Base-by-base conservation (phyloP, 257 asterid genomes). In the Linaria vulgaris region DNA sequence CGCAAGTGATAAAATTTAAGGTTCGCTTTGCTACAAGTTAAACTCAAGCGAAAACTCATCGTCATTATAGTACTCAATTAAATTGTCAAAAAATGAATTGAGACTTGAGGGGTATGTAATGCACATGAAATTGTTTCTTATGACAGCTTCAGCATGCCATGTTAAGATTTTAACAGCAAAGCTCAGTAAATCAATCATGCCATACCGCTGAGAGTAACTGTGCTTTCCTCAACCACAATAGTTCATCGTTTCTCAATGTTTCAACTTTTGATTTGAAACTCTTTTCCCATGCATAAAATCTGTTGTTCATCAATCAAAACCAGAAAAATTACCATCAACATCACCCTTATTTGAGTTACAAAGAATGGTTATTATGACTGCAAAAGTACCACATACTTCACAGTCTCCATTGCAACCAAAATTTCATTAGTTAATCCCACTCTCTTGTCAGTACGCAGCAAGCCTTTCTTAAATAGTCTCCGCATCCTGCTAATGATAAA, bases 201-300 rank as follows among this genome's bases (percentile, higher is more conserved):
- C 82, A 56, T 90, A 90, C 97, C 80, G 95, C 94, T 51, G 81
- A 78, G 68, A 90, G 85, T 24, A 87, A 56, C 41, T 81, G 92
- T 27, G 96, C 94, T 65, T 80, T 83, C 76, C 83, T 76, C 75
- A 90, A 78, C 96, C 97, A 90, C 9, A 74, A 70, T 38, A 90
- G 68, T 68, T 90, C 97, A 64, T 83, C 88, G 67, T 80, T 78
- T 70, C 97, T 76, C 66, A 83, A 51, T 38, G 72, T 70, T 59
- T 87, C 88, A 60, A 90, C 67, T 76, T 87, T 87, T 11, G 85
- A 80, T 68, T 75, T 87, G 79, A 90, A 90, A 69, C 97, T 90
- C 60, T 73, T 69, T 70, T 90, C 97, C 97, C 97, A 90, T 48
- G 96, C 90, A 67, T 90, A 90, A 64, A 78, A 90, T 69, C 96